Base-by-base conservation (phyloP, 345 rosid genomes). In the Linum trigynum region DNA sequence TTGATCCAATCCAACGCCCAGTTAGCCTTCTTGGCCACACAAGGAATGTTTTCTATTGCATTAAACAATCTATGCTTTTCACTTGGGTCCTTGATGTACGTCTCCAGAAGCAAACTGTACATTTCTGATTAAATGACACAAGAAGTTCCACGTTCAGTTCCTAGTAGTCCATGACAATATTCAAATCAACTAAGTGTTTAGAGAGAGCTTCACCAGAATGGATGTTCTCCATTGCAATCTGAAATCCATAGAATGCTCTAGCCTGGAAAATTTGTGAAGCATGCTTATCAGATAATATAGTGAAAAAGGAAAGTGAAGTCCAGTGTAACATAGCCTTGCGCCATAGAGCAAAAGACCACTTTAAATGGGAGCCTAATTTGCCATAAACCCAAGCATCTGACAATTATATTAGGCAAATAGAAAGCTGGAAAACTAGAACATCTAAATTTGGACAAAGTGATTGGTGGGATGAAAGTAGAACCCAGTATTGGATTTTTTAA, bases 51-150 rank as follows among this genome's bases (percentile, higher is more conserved):
- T 66, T 89, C 98, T 4, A 87, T 76, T 41, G 98, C 95, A 80
- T 86, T 87, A 67, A 92, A 92, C 80, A 89, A 63, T 70, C 85
- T 81, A 78, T 92, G 78, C 80, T 89, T 92, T 82, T 89, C 97
- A 69, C 73, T 72, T 0, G 92, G 73, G 74, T 92, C 95, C 74
- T 87, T 89, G 78, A 92, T 82, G 69, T 78, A 87, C 11, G 97
- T 87, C 85, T 92, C 98, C 76, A 92, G 78, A 59, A 92, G 97
- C 77, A 86, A 81, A 82, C 96, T 86, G 75, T 90, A 92, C 98
- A 87, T 92, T 76, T 92, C 97, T 89, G 73, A 67, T 39, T 37
- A 62, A 63, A 38, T 55, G 64, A 40, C 38, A 62, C 4, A 71
- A 7, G 63, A 59, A 58, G 63, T 41, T 11, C 57, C 32, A 17